phyloP scores from a whole-genome alignment of 148 eudicot species.

The Diospyros kaki region DNA sequence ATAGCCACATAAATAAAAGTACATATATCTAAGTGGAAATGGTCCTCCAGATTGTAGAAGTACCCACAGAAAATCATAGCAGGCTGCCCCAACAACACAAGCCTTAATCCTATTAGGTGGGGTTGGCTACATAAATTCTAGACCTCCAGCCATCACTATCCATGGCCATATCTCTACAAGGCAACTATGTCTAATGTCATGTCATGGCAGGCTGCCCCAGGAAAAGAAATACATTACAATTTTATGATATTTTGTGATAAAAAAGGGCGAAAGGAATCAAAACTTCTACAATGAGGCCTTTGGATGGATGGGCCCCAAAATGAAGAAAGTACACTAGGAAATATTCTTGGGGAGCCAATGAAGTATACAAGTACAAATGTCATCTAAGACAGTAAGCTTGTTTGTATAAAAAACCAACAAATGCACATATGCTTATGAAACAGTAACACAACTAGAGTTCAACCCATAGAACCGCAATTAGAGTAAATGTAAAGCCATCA shows the following conservation, averaged over 20 bases:
- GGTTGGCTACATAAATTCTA: no score
- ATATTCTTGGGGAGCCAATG: not conserved
- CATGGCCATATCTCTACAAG: no score
- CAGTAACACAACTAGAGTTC: not conserved
- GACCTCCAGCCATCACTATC: no score
- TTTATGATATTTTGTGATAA: not conserved
- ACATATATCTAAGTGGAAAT: not conserved
- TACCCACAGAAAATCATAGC: not conserved
- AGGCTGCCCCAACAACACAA: not conserved
- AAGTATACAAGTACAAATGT: not conserved
- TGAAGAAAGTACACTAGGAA: not conserved
- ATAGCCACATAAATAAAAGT: not conserved
- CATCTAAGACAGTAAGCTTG: not conserved
- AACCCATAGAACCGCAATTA: not conserved
- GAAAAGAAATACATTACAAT: not conserved
- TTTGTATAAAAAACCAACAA: not conserved
- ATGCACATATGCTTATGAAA: not conserved
- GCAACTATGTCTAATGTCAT: no score
- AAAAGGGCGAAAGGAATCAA: not conserved
- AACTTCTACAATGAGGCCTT: not conserved
- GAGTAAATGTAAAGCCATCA: not conserved
- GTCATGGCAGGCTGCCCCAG: not conserved
- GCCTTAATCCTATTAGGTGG: no score
- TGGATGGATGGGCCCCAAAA: not conserved
- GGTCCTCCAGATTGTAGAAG: not conserved